Evolutionary conservation across 192 early-diverging fungal species (phyloP).

Genomic region (Linnemannia zychae): DNA sequence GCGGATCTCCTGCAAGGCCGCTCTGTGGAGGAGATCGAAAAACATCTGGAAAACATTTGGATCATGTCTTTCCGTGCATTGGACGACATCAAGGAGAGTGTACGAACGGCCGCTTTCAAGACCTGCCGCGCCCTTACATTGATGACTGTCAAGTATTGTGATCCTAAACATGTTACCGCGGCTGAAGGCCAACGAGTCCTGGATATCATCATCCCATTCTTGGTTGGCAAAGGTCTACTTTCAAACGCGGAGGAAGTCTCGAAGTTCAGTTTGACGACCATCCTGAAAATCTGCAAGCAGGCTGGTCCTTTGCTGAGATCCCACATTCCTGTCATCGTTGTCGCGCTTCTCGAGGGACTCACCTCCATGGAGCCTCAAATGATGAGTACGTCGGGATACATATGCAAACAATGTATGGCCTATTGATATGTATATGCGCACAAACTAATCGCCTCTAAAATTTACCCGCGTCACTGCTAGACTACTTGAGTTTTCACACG

Average conservation of each 20-base stretch:
- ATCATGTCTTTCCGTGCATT: conserved; percentile 90
- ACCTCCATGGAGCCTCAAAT: conserved; percentile 79
- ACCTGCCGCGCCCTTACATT: conserved; percentile 85
- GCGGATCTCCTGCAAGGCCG: conserved; percentile 79
- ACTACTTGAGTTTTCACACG: conserved; percentile 93
- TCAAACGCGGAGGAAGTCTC: conserved; percentile 91
- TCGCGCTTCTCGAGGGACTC: conserved; percentile 86
- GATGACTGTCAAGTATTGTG: conserved; percentile 89
- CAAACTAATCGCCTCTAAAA: neutral
- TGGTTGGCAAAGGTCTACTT: conserved; percentile 80
- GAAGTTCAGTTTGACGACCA: conserved; percentile 81
- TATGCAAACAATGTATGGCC: too few species aligned
- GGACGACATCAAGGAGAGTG: conserved; percentile 96
- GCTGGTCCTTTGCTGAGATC: conserved; percentile 80
- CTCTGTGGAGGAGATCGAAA: conserved; percentile 76
- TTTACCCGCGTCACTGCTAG: neutral
- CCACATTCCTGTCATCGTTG: conserved; percentile 80
- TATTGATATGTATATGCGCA: neutral
- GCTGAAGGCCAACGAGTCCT: conserved; percentile 79
- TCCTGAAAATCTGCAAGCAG: conserved; percentile 88
- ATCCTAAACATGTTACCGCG: conserved; percentile 71
- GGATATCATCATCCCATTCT: conserved; percentile 89
- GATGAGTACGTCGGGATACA: conserved; percentile 62
- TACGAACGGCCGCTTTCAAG: conserved; percentile 84
- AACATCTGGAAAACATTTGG: conserved; percentile 88